phyloP scores from a whole-genome alignment of 169 alveolate species.

The Plasmodium relictum region DNA sequence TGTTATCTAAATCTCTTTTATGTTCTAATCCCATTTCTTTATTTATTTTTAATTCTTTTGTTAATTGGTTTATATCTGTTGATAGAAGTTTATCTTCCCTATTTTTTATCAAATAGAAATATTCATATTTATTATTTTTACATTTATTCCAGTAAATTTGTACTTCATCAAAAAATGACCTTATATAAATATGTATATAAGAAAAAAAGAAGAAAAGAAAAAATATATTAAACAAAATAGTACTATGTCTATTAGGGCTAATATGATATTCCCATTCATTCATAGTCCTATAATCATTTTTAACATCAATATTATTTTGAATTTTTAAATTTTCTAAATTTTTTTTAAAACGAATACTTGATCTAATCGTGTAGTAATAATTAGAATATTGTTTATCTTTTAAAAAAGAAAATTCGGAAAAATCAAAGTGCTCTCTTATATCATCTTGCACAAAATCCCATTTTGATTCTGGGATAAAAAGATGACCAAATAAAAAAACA shows the following conservation, averaged over 20 bases:
- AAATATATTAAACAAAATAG: conserved; percentile 70
- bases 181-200: conserved; percentile 50
- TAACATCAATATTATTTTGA: conserved; percentile 19
- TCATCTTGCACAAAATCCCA: conserved; percentile 47
- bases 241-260: conserved; percentile 69
- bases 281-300: conserved; percentile 60
- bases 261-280: conserved; percentile 71
- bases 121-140: neutral
- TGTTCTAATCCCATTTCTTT: neutral
- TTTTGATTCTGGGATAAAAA: conserved; percentile 50
- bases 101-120: conserved; percentile 1
- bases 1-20: no score
- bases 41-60: conserved; percentile 15
- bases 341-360: conserved; percentile 66
- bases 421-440: conserved; percentile 27
- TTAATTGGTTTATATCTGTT: neutral
- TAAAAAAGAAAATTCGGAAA: conserved; percentile 47
- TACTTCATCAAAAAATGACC: conserved; percentile 29
- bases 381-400: conserved; percentile 17
- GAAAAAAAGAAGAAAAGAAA: conserved; percentile 68
- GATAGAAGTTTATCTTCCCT: neutral
- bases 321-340: conserved; percentile 67
- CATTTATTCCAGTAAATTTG: conserved; percentile 7
- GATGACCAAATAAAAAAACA: conserved; percentile 66
- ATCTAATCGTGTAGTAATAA: conserved; percentile 47